Conservation (phyloP, 805 yeast species). For the Starmerella vaccinii region DNA sequence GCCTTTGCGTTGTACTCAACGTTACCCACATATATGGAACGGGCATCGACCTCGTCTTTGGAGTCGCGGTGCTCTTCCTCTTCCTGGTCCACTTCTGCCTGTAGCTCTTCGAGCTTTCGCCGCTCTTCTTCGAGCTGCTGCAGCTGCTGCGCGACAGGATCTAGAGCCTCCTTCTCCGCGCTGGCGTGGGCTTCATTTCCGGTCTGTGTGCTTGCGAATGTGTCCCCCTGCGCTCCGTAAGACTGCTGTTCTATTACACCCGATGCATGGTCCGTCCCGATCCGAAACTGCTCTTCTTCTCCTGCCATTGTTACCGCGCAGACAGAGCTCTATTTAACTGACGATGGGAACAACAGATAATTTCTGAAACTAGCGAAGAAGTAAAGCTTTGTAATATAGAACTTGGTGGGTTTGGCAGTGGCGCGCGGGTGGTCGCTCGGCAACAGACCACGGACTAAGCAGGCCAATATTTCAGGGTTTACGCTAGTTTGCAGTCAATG, state of each 20-base stretch:
- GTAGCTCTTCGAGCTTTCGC: conserved; percentile 49
- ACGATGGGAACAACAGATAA: neutral
- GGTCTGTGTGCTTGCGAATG: neutral
- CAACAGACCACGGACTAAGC: neutral
- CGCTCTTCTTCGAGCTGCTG: conserved; percentile 51
- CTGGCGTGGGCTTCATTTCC: neutral
- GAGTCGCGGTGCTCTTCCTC: conserved; percentile 37
- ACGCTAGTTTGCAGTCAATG: too few species aligned
- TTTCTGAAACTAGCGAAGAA: neutral
- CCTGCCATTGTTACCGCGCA: neutral
- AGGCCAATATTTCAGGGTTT: too few species aligned
- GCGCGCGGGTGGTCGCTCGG: neutral
- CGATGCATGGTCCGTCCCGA: neutral
- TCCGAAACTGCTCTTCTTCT: neutral
- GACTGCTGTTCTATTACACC: neutral
- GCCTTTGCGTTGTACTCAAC: conserved; percentile 75
- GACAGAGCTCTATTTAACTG: neutral
- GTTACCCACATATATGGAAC: conserved; percentile 73
- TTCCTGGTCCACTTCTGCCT: conserved; percentile 39
- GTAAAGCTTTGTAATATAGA: neutral
- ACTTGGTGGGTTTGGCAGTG: too few species aligned
- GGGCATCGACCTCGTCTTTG: conserved; percentile 59
- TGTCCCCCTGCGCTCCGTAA: neutral
- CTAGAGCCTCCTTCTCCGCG: conserved; percentile 1
- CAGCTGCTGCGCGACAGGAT: conserved; percentile 17